Conservation (phyloP, 108 stramenopile genomes). For the Cylindrotheca fusiformis region DNA sequence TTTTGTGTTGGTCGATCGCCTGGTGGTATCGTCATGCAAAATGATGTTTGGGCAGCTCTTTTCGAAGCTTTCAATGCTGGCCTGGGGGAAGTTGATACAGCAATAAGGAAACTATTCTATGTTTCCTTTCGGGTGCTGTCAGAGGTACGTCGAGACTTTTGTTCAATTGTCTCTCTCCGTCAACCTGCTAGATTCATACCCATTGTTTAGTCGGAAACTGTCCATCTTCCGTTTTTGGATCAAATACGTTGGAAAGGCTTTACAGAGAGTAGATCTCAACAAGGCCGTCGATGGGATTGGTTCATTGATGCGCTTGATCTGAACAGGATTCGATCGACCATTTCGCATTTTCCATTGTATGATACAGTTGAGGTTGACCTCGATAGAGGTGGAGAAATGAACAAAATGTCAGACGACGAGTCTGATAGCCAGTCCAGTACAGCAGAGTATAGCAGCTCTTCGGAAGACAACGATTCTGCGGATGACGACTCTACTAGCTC, state of each 20-base stretch:
- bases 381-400: not conserved
- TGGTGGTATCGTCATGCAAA: constrained; percentile 22
- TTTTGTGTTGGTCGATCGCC: constrained; percentile 38
- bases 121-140: not conserved
- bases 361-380: constrained; percentile 29
- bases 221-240: constrained; percentile 15
- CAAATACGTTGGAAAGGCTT: constrained; percentile 30
- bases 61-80: constrained; percentile 43
- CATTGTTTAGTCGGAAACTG: no score
- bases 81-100: constrained; percentile 13
- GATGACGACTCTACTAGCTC: not conserved
- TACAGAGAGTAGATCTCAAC: not conserved
- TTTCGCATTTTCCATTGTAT: constrained; percentile 52
- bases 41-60: constrained; percentile 34
- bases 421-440: no score
- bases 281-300: constrained; percentile 52
- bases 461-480: no score
- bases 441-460: no score
- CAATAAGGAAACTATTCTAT: constrained; percentile 12
- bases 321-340: constrained; percentile 48
- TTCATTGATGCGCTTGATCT: constrained; percentile 52
- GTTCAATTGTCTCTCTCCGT: no score
- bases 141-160: not conserved
- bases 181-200: no score
- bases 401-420: not conserved